Percentiles rank a stretch among this genome's conserved stretches.
phyloP scores from a whole-genome alignment of 768 basidiomycete genomes.

The Tulasnella sp. region DNA sequence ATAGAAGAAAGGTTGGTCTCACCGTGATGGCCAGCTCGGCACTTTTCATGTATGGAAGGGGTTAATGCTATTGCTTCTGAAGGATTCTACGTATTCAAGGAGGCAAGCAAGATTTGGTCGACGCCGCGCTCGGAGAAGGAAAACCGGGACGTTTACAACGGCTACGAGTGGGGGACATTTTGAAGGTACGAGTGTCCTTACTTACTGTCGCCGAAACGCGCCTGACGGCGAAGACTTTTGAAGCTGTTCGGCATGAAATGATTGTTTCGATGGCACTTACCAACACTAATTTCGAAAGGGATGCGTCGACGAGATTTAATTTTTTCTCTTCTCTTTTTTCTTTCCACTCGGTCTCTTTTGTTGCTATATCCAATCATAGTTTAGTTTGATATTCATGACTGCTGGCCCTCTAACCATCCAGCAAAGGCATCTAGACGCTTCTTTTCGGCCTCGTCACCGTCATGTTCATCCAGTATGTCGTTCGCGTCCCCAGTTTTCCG shows the following conservation, averaged over 20 bases:
- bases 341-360: too few species aligned
- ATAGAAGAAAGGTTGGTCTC: conserved; percentile 16
- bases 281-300: too few species aligned
- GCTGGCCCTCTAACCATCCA: conserved; percentile 77
- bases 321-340: too few species aligned
- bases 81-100: conserved; percentile 14
- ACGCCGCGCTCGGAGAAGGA: conserved; percentile 17
- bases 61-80: neutral
- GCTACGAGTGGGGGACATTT: conserved; percentile 3
- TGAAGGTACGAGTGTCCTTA: neutral
- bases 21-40: too few species aligned
- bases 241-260: neutral
- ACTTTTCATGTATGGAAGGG: too few species aligned
- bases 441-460: conserved; percentile 55
- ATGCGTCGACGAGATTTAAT: too few species aligned
- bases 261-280: too few species aligned
- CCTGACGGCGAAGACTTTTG: too few species aligned
- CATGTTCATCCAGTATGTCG: conserved; percentile 43
- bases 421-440: conserved; percentile 81
- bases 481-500: conserved; percentile 59
- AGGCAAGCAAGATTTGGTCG: conserved; percentile 14
- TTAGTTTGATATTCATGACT: conserved; percentile 5
- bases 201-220: too few species aligned
- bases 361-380: neutral
- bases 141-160: conserved; percentile 5